Evolutionary conservation across 176 grass and related monocot genomes (phyloP).

Genomic region (Rhynchospora tenuis): DNA sequence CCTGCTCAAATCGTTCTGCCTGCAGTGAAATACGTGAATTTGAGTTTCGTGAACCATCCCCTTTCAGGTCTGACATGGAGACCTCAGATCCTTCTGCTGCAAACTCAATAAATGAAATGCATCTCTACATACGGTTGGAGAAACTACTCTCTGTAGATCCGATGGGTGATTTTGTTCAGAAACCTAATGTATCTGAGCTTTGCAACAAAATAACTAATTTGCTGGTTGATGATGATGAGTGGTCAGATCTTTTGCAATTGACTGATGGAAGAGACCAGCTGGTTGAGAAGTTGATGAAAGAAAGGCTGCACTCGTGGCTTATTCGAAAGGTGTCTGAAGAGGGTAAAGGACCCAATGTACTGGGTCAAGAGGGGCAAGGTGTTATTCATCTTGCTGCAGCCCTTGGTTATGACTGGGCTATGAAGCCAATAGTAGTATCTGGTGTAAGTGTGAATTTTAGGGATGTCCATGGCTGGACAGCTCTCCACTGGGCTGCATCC

Average conservation of each 20-base stretch:
- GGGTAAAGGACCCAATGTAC: constrained; percentile 79
- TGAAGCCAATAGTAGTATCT: constrained; percentile 70
- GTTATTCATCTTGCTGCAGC: constrained; percentile 90
- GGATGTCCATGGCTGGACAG: constrained; percentile 95
- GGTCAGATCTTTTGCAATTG: constrained; percentile 22
- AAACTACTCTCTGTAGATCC: constrained; percentile 66
- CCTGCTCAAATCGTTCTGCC: constrained; percentile 90
- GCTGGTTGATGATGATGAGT: constrained; percentile 67
- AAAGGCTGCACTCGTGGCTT: constrained; percentile 81
- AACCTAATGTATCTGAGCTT: constrained; percentile 48
- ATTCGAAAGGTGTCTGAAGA: constrained; percentile 77
- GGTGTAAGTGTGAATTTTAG: constrained; percentile 96
- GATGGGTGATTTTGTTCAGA: constrained; percentile 42
- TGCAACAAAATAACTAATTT: constrained; percentile 65
- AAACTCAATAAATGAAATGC: constrained; percentile 68
- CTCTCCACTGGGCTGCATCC: constrained; percentile 96
- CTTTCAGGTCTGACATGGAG: constrained; percentile 46
- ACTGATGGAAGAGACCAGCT: constrained; percentile 39
- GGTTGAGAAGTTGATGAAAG: constrained; percentile 72
- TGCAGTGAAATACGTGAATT: constrained; percentile 99
- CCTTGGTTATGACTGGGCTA: constrained; percentile 94
- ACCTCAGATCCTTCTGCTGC: constrained; percentile 32
- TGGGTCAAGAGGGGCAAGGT: constrained; percentile 91
- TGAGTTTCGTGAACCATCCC: constrained; percentile 51
- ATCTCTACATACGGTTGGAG: constrained; percentile 78